Base-by-base conservation (phyloP, 306 rosid genomes). In the Albizia julibrissin region DNA sequence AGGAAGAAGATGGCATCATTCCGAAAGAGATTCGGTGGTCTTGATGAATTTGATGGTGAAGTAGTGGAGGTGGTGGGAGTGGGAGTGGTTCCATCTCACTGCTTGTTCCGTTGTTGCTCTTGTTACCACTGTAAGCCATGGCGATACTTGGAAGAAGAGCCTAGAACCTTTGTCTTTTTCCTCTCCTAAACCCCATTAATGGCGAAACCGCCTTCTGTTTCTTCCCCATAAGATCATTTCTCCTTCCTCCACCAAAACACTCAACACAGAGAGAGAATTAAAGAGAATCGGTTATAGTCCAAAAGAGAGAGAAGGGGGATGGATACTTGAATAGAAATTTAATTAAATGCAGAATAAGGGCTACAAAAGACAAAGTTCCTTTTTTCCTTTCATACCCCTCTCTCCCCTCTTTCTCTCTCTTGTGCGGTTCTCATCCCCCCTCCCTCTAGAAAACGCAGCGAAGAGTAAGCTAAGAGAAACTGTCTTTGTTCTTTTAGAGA, bases 1-100 rank as follows among this genome's bases (percentile, higher is more conserved):
- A 84, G 6, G 96, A 84, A 76, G 97, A 86, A 34, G 96, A 84
- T 43, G 90, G 99, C 84, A 87, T 91, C 88, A 87, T 88, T 81
- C 91, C 97, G 47, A 89, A 96, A 22, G 94, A 87, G 73, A 84
- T 79, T 56, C 86, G 94, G 77, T 89, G 72, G 10, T 87, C 88
- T 14, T 85, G 92, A 10, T 86, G 92, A 66, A 66, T 14, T 33
- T 66, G 71, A 66, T 75, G 46, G 46, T 43, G 86, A 15, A 77
- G 91, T 3, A 82, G 87, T 10, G 86, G 90, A 1, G 87, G 87
- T 3, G 87, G 95, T 16, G 87, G 91, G 14, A 69, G 74, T 3
- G 88, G 92, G 7, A 81, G 88, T 12, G 89, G 90, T 68, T 87
- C 89, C 18, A 83, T 64, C 44, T 79, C 88, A 69, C 69, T 31